phyloP scores from a whole-genome alignment of 257 asterid species.

The Petunia axillaris region DNA sequence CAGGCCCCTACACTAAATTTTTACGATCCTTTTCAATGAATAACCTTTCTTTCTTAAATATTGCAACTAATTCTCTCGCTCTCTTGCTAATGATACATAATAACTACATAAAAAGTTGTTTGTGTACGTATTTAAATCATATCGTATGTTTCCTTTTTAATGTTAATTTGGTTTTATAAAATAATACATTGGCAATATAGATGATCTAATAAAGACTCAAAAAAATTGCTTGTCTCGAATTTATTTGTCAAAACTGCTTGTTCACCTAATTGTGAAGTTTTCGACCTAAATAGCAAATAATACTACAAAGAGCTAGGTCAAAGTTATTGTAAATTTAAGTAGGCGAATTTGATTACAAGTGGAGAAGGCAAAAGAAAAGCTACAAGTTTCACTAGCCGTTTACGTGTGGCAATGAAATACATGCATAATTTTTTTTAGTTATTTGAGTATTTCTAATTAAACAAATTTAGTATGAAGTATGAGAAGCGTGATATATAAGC shows the following conservation, averaged over 20 bases:
- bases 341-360: not conserved
- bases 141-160: too few species aligned
- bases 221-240: not conserved
- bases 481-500: too few species aligned
- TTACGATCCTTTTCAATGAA: too few species aligned
- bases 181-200: too few species aligned
- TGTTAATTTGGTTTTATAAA: too few species aligned
- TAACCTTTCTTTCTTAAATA: not conserved
- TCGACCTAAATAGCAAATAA: not conserved
- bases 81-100: too few species aligned
- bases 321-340: not conserved
- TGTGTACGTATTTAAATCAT: too few species aligned
- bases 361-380: not conserved
- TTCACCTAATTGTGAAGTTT: constrained; percentile 16
- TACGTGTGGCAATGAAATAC: not conserved
- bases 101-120: too few species aligned
- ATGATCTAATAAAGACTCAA: not conserved
- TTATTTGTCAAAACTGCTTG: not conserved
- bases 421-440: not conserved
- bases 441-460: too few species aligned
- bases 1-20: too few species aligned
- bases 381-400: not conserved
- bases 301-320: not conserved
- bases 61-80: not conserved
- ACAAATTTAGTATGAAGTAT: too few species aligned